Percentiles rank a stretch among this genome's conserved stretches.
These are phyloP conservation scores for Ustilago esculenta DNA, from an alignment of 1,284 basidiomycete genomes.

Conservation along the genomic window DNA sequence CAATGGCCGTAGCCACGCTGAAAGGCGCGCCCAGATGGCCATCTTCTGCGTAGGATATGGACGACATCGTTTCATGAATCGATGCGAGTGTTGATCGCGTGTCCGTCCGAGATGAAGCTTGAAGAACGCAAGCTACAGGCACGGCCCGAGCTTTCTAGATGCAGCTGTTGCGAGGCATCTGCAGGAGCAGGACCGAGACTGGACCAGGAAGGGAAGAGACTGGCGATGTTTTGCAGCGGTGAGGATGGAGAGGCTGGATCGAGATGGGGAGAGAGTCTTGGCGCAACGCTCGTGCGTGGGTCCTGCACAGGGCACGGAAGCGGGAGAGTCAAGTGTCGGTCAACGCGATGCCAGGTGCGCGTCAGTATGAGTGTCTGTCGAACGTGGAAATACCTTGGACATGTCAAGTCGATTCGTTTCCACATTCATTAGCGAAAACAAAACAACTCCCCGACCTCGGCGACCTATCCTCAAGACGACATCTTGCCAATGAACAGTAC, in stretches of 20 bases:
- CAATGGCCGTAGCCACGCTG: conserved; percentile 56
- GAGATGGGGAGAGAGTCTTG: no score
- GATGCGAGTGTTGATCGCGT: no score
- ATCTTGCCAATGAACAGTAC: no score
- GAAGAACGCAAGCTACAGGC: no score
- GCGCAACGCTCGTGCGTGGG: not conserved
- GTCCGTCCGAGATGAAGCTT: no score
- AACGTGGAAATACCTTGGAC: no score
- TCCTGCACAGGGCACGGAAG: conserved; percentile 10
- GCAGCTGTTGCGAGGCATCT: conserved; percentile 1
- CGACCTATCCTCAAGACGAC: no score
- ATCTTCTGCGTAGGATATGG: not conserved
- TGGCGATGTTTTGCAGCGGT: not conserved
- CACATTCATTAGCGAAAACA: no score
- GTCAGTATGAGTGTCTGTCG: no score
- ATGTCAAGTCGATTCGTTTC: no score
- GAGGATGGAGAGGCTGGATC: not conserved
- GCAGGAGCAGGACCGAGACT: not conserved
- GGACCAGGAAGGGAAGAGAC: not conserved
- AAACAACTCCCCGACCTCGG: no score
- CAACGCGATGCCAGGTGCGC: no score
- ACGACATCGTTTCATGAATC: conserved; percentile 20
- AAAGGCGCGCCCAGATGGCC: conserved; percentile 26
- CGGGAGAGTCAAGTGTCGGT: conserved; percentile 1
- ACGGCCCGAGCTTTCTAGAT: conserved; percentile 5